Evolutionary conservation across 495 filamentous ascomycete species (phyloP), one percentile per base, ranked within the genome.

Genomic region (Penicillium macrosclerotiorum): DNA sequence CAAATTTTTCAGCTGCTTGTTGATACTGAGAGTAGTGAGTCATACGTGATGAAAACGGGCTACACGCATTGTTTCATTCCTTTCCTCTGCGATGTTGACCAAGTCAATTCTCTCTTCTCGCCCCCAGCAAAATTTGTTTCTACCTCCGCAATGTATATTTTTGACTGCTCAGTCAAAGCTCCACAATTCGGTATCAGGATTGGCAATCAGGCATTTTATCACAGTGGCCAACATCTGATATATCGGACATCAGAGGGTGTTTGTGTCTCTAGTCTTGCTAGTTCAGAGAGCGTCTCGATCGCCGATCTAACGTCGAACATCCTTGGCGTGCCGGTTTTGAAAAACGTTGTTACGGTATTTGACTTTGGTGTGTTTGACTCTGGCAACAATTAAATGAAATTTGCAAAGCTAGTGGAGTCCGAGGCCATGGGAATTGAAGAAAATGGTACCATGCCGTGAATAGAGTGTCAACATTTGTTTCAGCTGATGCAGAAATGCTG

Each of bases 251-350:
- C 17, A 2, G 7, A 7, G 18, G 30, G 29, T 11, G 18, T 26
- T 19, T 43, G 41, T 25, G 19, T 43, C 1, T 43, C 41, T 1
- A 24, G 18, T 11, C 6, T 43, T 9, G 18, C 17, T 23, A 11
- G 16, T 1, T 43, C 29, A 3, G 30, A 43, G 12, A 6, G 8
- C 17, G 27, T 43, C 19, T 20, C 41, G 1, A 18, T 23, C 25
- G 29, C 13, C 22, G 27, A 20, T 20, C 2, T 33, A 2, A 25
- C 14, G 1, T 35, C 34, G 27, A 43, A 43, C 6, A 43, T 43
- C 16, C 12, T 43, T 4, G 40, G 40, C 13, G 40, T 43, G 0
- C 27, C 27, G 1, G 20, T 43, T 13, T 43, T 43, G 40, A 43
- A 43, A 13, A 43, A 34, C 20, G 41, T 43, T 2, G 41, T 43